phyloP scores from a whole-genome alignment of 176 grass and related monocot genomes.

The Elymus sibiricus region DNA sequence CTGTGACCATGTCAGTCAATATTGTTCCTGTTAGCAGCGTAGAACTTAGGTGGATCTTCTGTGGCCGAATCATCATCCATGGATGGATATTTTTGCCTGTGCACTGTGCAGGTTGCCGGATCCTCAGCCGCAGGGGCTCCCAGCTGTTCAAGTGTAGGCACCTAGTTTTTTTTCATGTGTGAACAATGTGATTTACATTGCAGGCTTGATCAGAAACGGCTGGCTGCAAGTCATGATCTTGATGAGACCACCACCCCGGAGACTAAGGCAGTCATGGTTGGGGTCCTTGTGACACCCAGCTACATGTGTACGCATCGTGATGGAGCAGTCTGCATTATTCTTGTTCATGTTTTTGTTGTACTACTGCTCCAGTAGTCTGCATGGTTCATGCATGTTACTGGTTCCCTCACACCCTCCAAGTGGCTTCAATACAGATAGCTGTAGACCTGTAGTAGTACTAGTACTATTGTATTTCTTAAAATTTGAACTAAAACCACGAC shows the following conservation, averaged over 20 bases:
- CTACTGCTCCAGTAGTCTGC: neutral
- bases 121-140: neutral
- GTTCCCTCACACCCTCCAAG: neutral
- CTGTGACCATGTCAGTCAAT: too few relatives aligned
- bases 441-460: too few relatives aligned
- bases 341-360: neutral
- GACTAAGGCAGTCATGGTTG: neutral
- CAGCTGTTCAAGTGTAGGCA: neutral
- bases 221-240: neutral
- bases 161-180: neutral
- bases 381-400: neutral
- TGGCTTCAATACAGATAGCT: neutral
- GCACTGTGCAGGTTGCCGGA: neutral
- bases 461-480: too few relatives aligned
- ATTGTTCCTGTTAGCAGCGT: too few relatives aligned
- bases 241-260: neutral
- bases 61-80: too few relatives aligned
- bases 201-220: neutral
- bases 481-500: too few relatives aligned
- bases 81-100: too few relatives aligned
- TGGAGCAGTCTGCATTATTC: neutral
- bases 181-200: neutral
- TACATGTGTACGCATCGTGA: neutral
- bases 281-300: neutral
- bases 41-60: too few relatives aligned